Evolutionary conservation across 108 stramenopile genomes (phyloP), one percentile per base, ranked within the genome.

Genomic region (Aureococcus anophagefferens): DNA sequence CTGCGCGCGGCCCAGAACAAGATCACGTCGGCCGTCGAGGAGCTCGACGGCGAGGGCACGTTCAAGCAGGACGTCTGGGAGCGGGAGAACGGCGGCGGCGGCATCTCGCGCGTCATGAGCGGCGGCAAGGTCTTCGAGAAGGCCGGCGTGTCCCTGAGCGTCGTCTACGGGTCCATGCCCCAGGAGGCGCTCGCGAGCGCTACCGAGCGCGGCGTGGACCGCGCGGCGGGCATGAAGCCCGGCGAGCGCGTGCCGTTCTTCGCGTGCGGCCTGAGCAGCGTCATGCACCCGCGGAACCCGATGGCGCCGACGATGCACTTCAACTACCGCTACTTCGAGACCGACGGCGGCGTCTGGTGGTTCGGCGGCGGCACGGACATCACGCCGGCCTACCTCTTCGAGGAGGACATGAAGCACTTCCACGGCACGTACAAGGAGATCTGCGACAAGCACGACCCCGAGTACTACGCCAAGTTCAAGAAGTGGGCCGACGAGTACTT

Each of bases 251-350:
- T 95, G 33, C 94, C 95, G 30, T 99, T 99, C 84, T 97, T 96
- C 76, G 98, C 96, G 0, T 93, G 93, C 71, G 98, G 98, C 31
- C 72, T 99, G 67, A 84, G 82, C 63, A 89, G 92, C 67, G 98
- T 99, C 33, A 97, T 99, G 93, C 98, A 99, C 71, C 98, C 98
- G 21, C 85, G 88, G 68, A 99, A 99, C 80, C 98, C 97, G 0
- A 72, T 78, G 81, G 90, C 89, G 68, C 96, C 98, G 33, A 99
- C 98, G 46, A 97, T 97, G 95, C 98, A 99, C 81, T 96, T 97
- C 88, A 99, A 99, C 86, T 99, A 96, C 85, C 89, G 98, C 7
- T 96, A 96, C 83, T 99, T 99, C 80, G 94, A 99, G 83, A 97
- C 96, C 18, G 94, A 95, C 73, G 93, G 93, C 64, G 94, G 94